A percentile compares a stretch with the other conserved stretches of the same genome.
Conservation (phyloP, 306 rosid species). For the Parietaria judaica region DNA sequence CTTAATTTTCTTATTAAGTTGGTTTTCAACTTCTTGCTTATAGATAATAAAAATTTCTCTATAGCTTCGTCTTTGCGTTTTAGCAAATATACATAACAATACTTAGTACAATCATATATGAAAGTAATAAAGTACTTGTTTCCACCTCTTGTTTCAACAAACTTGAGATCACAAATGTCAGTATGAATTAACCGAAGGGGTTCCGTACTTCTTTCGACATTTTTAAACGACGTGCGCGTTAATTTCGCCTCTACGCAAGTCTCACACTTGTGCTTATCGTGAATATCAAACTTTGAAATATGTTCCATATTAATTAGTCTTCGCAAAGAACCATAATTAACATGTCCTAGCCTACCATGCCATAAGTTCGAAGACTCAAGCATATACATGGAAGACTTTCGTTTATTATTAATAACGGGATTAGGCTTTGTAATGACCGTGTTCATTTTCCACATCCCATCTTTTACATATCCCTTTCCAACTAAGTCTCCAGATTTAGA, state of each 20-base stretch:
- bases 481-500: not conserved
- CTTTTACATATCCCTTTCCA: not conserved
- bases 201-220: not conserved
- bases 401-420: not conserved
- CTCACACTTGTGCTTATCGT: not conserved
- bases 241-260: slow-evolving; percentile 7
- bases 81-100: slow-evolving; percentile 1
- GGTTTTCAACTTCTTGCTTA: not conserved
- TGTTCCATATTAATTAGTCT: slow-evolving; percentile 8
- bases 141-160: not conserved
- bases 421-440: too few relatives aligned
- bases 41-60: not conserved
- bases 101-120: not conserved
- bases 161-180: not conserved
- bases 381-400: not conserved
- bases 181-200: not conserved
- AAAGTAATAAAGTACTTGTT: slow-evolving; percentile 8
- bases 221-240: not conserved
- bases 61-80: not conserved
- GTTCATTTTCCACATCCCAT: not conserved
- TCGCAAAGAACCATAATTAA: slow-evolving; percentile 3
- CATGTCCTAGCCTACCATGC: slow-evolving; percentile 15
- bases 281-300: not conserved
- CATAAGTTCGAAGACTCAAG: slow-evolving; percentile 10
- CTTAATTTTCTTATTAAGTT: not conserved